Conservation (phyloP, 352 stramenopile genomes). For the Globisporangium alternatum region DNA sequence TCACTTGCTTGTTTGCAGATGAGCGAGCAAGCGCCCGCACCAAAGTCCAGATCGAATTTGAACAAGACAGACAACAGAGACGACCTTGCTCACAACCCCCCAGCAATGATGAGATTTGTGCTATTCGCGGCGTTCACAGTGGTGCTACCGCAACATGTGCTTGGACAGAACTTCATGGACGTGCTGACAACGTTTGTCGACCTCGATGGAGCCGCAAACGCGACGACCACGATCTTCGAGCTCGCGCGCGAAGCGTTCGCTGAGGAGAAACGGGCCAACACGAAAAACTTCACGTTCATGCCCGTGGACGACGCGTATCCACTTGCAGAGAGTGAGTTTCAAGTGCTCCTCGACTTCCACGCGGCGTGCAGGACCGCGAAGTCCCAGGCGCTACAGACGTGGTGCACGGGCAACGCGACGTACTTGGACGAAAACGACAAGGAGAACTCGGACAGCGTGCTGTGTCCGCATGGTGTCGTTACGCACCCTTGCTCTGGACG, state of each 20-base stretch:
- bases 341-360: slow-evolving; percentile 44
- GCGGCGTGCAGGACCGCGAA: slow-evolving; percentile 38
- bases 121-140: slow-evolving; percentile 12
- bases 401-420: slow-evolving; percentile 49
- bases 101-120: not conserved
- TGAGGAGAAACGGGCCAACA: slow-evolving; percentile 15
- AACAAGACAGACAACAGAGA: not conserved
- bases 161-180: slow-evolving; percentile 25
- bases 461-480: slow-evolving; percentile 43
- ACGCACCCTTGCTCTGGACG: slow-evolving; percentile 69
- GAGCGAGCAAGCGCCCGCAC: not conserved
- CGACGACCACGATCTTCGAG: slow-evolving; percentile 15
- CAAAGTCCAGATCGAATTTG: not conserved
- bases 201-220: slow-evolving; percentile 26
- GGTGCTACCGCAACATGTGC: not conserved
- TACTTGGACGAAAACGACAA: slow-evolving; percentile 11
- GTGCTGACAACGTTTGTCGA: slow-evolving; percentile 40
- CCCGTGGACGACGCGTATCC: slow-evolving; percentile 54
- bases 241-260: slow-evolving; percentile 16
- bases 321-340: slow-evolving; percentile 37
- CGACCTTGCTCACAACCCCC: not conserved
- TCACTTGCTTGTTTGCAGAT: slow-evolving; percentile 28
- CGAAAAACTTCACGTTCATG: slow-evolving; percentile 11
- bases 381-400: slow-evolving; percentile 52
- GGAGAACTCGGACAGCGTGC: slow-evolving; percentile 13